Evolutionary conservation across 768 basidiomycete genomes (phyloP).

Genomic region (Amanita phalloides): DNA sequence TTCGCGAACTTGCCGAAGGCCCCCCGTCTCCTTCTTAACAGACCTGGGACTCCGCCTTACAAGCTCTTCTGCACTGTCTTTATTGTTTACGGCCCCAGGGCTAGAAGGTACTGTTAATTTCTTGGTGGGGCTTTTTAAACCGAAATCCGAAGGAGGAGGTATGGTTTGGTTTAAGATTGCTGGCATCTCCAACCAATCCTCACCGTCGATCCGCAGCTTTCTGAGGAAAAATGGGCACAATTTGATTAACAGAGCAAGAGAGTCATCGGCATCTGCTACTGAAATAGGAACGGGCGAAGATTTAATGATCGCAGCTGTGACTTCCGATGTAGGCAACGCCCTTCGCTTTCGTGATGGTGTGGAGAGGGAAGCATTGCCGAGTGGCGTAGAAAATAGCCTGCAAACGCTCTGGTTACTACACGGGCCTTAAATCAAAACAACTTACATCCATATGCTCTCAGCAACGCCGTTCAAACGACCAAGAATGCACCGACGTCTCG

Average conservation of each 20-base stretch:
- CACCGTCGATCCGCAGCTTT: constrained; percentile 47
- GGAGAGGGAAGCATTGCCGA: constrained; percentile 26
- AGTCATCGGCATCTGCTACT: constrained; percentile 66
- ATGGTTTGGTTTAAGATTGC: constrained; percentile 20
- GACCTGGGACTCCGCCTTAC: constrained; percentile 60
- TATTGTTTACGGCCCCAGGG: constrained; percentile 36
- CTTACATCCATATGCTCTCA: constrained; percentile 85
- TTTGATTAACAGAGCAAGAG: constrained; percentile 49
- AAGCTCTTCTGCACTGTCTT: constrained; percentile 48
- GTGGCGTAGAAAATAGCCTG: constrained; percentile 68
- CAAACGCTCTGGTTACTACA: neutral
- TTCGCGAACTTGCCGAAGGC: constrained; percentile 71
- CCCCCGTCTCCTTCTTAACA: constrained; percentile 62
- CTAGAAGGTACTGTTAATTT: constrained; percentile 28
- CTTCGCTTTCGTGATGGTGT: constrained; percentile 63
- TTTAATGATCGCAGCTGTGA: constrained; percentile 60
- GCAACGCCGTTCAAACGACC: constrained; percentile 73
- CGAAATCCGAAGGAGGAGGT: constrained; percentile 14
- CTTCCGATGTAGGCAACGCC: constrained; percentile 56
- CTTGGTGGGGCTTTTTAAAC: constrained; percentile 27
- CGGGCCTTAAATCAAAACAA: constrained; percentile 4
- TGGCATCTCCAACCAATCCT: constrained; percentile 55
- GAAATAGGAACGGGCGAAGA: constrained; percentile 78
- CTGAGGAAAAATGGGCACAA: constrained; percentile 78
- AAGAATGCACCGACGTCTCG: constrained; percentile 63